Conservation (phyloP, 208 protist genomes). For the Giardia duodenalis region DNA sequence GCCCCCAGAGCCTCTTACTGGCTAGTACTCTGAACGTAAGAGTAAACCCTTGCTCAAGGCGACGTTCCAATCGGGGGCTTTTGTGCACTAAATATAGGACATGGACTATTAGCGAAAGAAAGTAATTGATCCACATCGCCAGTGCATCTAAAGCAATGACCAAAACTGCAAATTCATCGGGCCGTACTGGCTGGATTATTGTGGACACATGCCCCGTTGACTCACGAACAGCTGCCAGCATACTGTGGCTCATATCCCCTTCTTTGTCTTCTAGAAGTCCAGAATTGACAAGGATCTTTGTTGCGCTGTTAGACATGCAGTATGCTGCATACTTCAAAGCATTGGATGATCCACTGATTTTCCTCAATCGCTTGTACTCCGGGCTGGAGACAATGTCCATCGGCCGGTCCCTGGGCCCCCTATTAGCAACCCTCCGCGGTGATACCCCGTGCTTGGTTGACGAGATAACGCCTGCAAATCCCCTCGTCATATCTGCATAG, state of each 20-base stretch:
- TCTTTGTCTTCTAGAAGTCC: background rate
- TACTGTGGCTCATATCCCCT: background rate
- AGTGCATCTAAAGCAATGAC: background rate
- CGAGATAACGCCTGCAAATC: too few relatives aligned
- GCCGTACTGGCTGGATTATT: background rate
- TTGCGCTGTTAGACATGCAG: too few relatives aligned
- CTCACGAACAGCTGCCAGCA: background rate
- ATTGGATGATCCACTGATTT: background rate
- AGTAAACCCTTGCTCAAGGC: background rate
- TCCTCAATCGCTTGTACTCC: background rate
- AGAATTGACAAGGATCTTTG: background rate
- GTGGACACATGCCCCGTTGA: background rate
- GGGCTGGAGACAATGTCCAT: too few relatives aligned
- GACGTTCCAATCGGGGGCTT: background rate
- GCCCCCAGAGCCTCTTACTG: background rate
- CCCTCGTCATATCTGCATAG: too few relatives aligned
- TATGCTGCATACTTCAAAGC: background rate
- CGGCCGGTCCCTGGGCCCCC: too few relatives aligned
- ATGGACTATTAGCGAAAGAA: background rate
- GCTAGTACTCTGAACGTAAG: background rate
- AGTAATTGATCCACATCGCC: background rate
- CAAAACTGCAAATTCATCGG: background rate
- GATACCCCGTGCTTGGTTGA: too few relatives aligned
- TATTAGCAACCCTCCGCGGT: too few relatives aligned
- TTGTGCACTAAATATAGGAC: background rate